A percentile compares a stretch with the other conserved stretches of the same genome.
Evolutionary conservation across 805 yeast species (phyloP).

Genomic region (Tetrapisispora taiwanensis): DNA sequence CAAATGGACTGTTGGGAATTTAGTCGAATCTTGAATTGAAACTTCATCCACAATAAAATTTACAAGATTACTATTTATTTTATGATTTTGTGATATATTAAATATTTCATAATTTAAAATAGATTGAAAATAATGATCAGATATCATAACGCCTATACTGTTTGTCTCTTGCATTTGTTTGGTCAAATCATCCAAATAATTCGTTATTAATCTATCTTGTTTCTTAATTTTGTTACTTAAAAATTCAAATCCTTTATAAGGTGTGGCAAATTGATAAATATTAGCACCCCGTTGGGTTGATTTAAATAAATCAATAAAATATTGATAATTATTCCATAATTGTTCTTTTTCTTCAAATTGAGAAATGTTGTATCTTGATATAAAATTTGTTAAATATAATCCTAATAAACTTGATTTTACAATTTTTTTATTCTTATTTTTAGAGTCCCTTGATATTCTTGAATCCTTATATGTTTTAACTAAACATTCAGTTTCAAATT

Average conservation of each 20-base stretch:
- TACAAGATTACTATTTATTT: not conserved
- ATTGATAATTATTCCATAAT: conserved; percentile 5
- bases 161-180: not conserved
- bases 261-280: too few species aligned
- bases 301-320: not conserved
- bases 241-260: not conserved
- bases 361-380: conserved; percentile 3
- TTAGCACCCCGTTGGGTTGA: not conserved
- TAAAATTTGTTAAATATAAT: conserved; percentile 1
- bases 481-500: conserved; percentile 9
- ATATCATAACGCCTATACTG: conserved; percentile 4
- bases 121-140: conserved; percentile 17
- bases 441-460: not conserved
- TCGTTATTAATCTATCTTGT: not conserved
- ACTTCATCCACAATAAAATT: not conserved
- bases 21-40: conserved; percentile 11
- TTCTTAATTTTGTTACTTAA: not conserved
- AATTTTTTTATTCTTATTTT: not conserved
- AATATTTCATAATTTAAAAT: conserved; percentile 16
- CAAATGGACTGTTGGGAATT: conserved; percentile 20
- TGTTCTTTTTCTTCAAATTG: conserved; percentile 7
- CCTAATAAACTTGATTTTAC: conserved; percentile 11
- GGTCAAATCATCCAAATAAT: not conserved
- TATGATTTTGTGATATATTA: not conserved
- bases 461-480: conserved; percentile 5